Conservation (phyloP, 352 stramenopile genomes). For the Globisporangium rhizosaccharum region DNA sequence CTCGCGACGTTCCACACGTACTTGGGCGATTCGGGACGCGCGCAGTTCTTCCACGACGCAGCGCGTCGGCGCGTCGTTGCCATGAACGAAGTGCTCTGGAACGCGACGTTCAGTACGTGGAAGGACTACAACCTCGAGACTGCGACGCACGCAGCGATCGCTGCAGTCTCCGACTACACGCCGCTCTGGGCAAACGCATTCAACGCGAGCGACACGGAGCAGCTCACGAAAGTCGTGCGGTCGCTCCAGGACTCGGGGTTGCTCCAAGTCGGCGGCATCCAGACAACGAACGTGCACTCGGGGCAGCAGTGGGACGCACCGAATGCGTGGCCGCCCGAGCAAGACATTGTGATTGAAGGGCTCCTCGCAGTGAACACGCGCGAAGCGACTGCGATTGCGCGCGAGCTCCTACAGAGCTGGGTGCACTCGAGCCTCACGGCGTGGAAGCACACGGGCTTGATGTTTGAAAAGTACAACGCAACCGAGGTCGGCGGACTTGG, state of each 20-base stretch:
- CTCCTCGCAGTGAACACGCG: slow-evolving; percentile 47
- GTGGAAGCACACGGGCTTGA: slow-evolving; percentile 66
- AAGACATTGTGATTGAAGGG: slow-evolving; percentile 79
- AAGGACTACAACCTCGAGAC: slow-evolving; percentile 69
- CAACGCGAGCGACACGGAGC: slow-evolving; percentile 34
- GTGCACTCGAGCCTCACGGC: slow-evolving; percentile 50
- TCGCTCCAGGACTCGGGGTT: slow-evolving; percentile 55
- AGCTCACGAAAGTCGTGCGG: slow-evolving; percentile 35
- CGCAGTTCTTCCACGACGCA: slow-evolving; percentile 35
- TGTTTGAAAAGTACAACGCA: slow-evolving; percentile 90
- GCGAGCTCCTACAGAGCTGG: slow-evolving; percentile 54
- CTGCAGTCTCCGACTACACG: slow-evolving; percentile 66
- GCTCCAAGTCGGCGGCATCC: slow-evolving; percentile 55
- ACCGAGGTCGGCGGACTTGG: slow-evolving; percentile 55
- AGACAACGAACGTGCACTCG: slow-evolving; percentile 63
- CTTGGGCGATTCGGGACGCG: slow-evolving; percentile 38
- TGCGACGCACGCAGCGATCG: slow-evolving; percentile 31
- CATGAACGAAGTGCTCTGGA: slow-evolving; percentile 77
- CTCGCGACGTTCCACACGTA: slow-evolving; percentile 55
- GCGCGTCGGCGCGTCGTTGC: slow-evolving; percentile 35
- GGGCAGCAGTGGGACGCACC: slow-evolving; percentile 86
- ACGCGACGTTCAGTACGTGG: slow-evolving; percentile 42
- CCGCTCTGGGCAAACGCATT: slow-evolving; percentile 77
- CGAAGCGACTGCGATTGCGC: slow-evolving; percentile 45
- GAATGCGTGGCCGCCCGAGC: slow-evolving; percentile 82